Evolutionary conservation across 2,329 filamentous ascomycete species (phyloP), one percentile per base, ranked within the genome.

Genomic region (Domatiomyces catenatus): DNA sequence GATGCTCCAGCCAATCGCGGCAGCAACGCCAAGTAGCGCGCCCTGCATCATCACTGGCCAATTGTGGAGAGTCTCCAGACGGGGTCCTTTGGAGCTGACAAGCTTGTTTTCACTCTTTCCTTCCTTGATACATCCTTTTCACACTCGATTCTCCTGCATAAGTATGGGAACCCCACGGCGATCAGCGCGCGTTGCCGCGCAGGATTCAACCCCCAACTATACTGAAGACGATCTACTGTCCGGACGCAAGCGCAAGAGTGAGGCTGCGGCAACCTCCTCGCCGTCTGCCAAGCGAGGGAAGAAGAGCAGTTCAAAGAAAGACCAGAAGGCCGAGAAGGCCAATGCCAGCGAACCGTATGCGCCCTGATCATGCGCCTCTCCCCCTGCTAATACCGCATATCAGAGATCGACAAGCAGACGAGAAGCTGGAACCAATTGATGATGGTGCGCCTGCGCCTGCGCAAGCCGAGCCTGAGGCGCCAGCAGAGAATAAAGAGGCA

Each of bases 171-270:
- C 45, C 26, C 45, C 45, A 3, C 19, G 58, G 32, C 50, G 50
- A 44, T 71, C 69, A 4, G 63, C 67, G 15, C 67, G 69, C 28
- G 62, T 68, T 53, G 68, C 69, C 4, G 68, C 68, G 7, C 63
- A 64, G 47, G 69, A 70, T 45, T 52, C 49, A n/a, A 44, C 26
- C 28, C 47, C 47, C 3, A 20, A 26, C 45, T 47, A 47, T 28
- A 47, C 17, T 28, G 45, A 47, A 28, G 22, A 22, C 12, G 45
- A 28, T 28, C 22, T 47, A 10, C 20, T 47, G 20, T n/a, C 20
- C 20, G 62, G 63, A n/a, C 58, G 60, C 10, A 71, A 71, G 52
- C 68, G 69, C 43, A 71, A 69, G 57, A 65, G 60, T 42, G 57
- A 54, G 17, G 20, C 49, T 3, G 44, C 52, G 6, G 51, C 48